A percentile compares a stretch with the other conserved stretches of the same genome.
These are phyloP conservation scores for Breynia disticha DNA, from an alignment of 441 rosid species.

Conservation along the genomic window DNA sequence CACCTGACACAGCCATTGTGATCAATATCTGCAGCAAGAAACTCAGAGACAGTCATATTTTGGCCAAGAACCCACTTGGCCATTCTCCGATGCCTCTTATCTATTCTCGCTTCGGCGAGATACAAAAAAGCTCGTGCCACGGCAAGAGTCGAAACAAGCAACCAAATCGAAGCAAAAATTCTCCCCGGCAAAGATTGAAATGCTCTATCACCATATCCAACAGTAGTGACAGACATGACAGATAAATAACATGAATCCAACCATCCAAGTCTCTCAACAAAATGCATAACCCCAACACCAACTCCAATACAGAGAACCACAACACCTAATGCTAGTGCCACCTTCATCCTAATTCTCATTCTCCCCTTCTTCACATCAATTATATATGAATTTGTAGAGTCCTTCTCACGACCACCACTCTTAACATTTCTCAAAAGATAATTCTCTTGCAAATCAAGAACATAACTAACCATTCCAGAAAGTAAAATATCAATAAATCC, in stretches of 20 bases:
- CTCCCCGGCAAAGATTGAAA: constrained; percentile 59
- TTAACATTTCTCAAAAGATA: constrained; percentile 53
- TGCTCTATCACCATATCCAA: constrained; percentile 80
- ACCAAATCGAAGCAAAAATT: constrained; percentile 74
- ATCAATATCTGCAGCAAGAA: constrained; percentile 84
- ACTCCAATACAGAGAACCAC: constrained; percentile 74
- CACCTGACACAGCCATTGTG: constrained; percentile 82
- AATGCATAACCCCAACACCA: constrained; percentile 78
- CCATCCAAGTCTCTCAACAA: constrained; percentile 72
- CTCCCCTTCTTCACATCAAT: constrained; percentile 90
- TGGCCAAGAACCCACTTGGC: constrained; percentile 85
- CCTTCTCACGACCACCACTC: constrained; percentile 25
- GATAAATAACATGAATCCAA: constrained; percentile 80
- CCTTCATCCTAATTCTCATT: constrained; percentile 96
- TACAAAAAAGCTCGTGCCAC: constrained; percentile 75
- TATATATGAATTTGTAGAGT: constrained; percentile 40
- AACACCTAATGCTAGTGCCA: constrained; percentile 75
- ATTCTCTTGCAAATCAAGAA: constrained; percentile 89
- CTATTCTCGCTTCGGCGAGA: constrained; percentile 86
- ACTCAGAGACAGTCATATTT: constrained; percentile 77
- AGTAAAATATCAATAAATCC: constrained; percentile 75
- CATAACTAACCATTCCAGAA: constrained; percentile 75
- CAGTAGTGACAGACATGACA: constrained; percentile 94
- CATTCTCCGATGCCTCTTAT: constrained; percentile 69
- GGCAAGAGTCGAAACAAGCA: constrained; percentile 80